phyloP scores from a whole-genome alignment of 2,329 filamentous ascomycete genomes.

The Trichoderma sp. region DNA sequence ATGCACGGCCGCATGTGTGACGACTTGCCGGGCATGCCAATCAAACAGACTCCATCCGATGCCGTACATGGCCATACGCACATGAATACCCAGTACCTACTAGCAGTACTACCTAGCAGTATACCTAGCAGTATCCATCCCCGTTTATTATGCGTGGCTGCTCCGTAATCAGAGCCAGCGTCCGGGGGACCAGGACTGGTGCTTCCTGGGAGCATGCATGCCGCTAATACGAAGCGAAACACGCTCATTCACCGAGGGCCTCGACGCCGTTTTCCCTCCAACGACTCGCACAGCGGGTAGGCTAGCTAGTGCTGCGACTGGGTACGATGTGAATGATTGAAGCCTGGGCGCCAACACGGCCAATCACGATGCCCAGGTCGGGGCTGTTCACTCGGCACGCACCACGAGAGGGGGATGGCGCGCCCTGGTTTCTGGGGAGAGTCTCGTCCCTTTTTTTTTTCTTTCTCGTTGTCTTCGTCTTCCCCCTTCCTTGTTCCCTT shows the following conservation, averaged over 20 bases:
- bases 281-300: conserved; percentile 16
- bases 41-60: conserved; percentile 6
- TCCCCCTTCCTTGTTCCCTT: not conserved
- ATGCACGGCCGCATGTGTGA: conserved; percentile 14
- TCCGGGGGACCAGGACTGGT: conserved; percentile 13
- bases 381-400: conserved; percentile 5
- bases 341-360: conserved; percentile 35
- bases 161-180: not conserved
- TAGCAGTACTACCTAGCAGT: too few relatives aligned
- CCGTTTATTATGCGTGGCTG: not conserved
- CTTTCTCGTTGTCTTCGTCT: not conserved
- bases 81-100: too few relatives aligned
- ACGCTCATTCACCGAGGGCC: conserved; percentile 9
- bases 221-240: conserved; percentile 15
- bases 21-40: conserved; percentile 6
- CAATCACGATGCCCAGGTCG: conserved; percentile 30
- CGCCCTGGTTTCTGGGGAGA: conserved; percentile 7
- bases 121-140: not conserved
- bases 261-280: not conserved
- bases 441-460: not conserved
- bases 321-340: conserved; percentile 19
- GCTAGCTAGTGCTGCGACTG: conserved; percentile 17
- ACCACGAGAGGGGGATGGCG: not conserved
- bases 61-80: conserved; percentile 3
- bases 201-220: conserved; percentile 12